Conservation (phyloP, 1,139 yeast species). For the Kluyveromyces sp. region DNA sequence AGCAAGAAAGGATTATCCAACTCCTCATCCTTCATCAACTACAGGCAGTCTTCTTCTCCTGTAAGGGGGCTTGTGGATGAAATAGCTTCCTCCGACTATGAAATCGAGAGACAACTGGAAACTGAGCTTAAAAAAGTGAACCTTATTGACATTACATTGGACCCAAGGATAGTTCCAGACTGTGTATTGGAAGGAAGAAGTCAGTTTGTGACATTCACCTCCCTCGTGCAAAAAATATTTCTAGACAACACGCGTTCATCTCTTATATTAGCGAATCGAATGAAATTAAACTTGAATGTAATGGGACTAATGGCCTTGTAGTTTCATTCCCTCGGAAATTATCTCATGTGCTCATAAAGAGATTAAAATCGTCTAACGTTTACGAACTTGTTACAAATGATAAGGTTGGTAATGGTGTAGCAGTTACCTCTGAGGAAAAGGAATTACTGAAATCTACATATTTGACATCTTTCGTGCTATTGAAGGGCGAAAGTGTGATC, state of each 20-base stretch:
- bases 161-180: conserved; percentile 14
- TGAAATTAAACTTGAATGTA: conserved; percentile 30
- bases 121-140: conserved; percentile 2
- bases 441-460: conserved; percentile 15
- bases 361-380: conserved; percentile 8
- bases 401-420: conserved; percentile 9
- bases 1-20: conserved; percentile 31
- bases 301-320: conserved; percentile 32
- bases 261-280: conserved; percentile 25
- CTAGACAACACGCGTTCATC: conserved; percentile 28
- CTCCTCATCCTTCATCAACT: conserved; percentile 52
- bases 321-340: conserved; percentile 26
- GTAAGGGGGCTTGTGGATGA: conserved; percentile 18
- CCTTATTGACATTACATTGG: conserved; percentile 13
- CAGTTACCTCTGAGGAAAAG: conserved; percentile 9
- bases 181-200: conserved; percentile 26
- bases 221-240: conserved; percentile 26
- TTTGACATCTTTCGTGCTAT: conserved; percentile 49
- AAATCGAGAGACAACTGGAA: conserved; percentile 6
- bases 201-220: conserved; percentile 25
- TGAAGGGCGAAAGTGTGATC: conserved; percentile 45
- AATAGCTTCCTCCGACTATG: conserved; percentile 5
- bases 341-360: conserved; percentile 19
- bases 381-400: conserved; percentile 13
- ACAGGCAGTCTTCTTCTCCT: conserved; percentile 36